Evolutionary conservation across 2,329 filamentous ascomycete genomes (phyloP), one percentile per base, ranked within the genome.

Genomic region (Aspergillus sp.): DNA sequence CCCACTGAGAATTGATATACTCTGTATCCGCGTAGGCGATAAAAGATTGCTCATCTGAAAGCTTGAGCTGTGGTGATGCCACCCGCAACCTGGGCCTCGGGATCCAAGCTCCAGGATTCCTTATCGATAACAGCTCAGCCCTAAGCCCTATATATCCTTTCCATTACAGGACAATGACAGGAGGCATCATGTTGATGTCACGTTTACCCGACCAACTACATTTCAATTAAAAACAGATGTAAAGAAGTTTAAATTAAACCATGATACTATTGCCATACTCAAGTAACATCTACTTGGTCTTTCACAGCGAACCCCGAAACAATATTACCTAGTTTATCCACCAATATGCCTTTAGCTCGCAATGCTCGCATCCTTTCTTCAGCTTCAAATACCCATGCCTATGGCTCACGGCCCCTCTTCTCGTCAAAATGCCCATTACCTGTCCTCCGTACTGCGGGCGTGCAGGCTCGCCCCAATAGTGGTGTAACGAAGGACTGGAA

Each of bases 121-220:
- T 71, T 72, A 72, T 72, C 68, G 69, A 70, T 70, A 70, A 70
- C 66, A 17, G 12, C 27, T 3, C 39, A 53, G 34, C 51, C 60
- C 63, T 67, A 62, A 61, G 60, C 58, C 64, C 62, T 63, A 61
- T 17, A 17, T 11, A 30, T 44, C 13, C n/a, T 20, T 5, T 34
- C 20, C 39, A 1, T 42, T 72, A 44, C 19, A 62, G 61, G 72
- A 44, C 13, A 17, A 40, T 45, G 41, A 20, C n/a, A 47, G 51
- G 15, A 20, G n/a, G 12, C 46, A 56, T 51, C 54, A 56, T 54
- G 51, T 24, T 30, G 51, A 54, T 44, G 51, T 54, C 51, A 54
- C 34, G n/a, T 11, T 9, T 3, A 44, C n/a, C 33, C 20, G 13
- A 46, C 40, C 27, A 12, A 34, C 30, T 19, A 15, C 11, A 19